Percentiles rank a stretch among this genome's conserved stretches.
phyloP scores from a whole-genome alignment of 176 grass and related monocot genomes.

The Guadua angustifolia region DNA sequence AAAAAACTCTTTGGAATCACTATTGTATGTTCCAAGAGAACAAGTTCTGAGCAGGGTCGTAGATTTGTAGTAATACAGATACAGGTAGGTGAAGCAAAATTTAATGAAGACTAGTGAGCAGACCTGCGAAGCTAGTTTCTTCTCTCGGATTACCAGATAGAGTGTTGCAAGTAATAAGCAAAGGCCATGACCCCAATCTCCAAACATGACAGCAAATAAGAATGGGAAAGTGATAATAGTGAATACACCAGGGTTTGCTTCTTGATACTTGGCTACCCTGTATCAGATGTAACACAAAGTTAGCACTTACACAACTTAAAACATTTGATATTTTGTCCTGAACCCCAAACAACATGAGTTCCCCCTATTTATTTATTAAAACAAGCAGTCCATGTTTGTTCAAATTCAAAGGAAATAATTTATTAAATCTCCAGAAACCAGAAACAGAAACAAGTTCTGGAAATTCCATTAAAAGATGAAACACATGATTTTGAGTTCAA shows the following conservation, averaged over 20 bases:
- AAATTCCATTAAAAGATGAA: constrained; percentile 11
- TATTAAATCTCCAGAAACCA: constrained; percentile 4
- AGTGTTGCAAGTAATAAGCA: constrained; percentile 78
- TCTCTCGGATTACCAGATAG: constrained; percentile 73
- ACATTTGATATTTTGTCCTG: not conserved
- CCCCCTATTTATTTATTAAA: constrained; percentile 5
- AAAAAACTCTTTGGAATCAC: not conserved
- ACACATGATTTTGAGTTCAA: not conserved
- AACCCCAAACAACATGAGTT: constrained; percentile 1
- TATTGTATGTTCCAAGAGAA: not conserved
- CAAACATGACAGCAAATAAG: constrained; percentile 98
- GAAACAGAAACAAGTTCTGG: not conserved
- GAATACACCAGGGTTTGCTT: constrained; percentile 94
- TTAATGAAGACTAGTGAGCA: constrained; percentile 35
- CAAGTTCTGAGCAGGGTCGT: not conserved
- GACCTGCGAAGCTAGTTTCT: constrained; percentile 90
- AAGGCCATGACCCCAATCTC: constrained; percentile 95
- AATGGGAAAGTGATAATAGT: constrained; percentile 96
- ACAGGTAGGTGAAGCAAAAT: constrained; percentile 25
- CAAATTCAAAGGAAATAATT: not conserved
- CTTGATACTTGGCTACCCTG: constrained; percentile 90
- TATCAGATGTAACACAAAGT: constrained; percentile 37
- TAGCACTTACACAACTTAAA: constrained; percentile 33
- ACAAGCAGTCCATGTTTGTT: constrained; percentile 20
- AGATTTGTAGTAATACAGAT: not conserved